Conservation (phyloP, 2,329 filamentous ascomycete genomes). For the Emergomyces pasteurianus region DNA sequence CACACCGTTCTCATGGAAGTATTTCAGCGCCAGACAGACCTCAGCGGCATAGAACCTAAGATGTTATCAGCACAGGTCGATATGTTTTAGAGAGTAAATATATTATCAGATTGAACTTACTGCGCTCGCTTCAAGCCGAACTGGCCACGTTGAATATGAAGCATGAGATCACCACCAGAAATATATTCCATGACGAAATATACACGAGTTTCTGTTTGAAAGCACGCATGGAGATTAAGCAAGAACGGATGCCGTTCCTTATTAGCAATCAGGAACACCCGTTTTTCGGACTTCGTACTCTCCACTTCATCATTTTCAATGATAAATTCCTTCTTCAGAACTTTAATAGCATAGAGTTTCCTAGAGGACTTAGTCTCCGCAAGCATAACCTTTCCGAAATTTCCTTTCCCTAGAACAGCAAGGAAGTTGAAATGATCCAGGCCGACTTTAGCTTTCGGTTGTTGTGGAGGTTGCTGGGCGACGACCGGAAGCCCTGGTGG, state of each 20-base stretch:
- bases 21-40: slow-evolving; percentile 92
- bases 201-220: slow-evolving; percentile 95
- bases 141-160: slow-evolving; percentile 94
- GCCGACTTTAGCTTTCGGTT: slow-evolving; percentile 57
- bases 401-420: slow-evolving; percentile 94
- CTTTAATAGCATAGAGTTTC: slow-evolving; percentile 95
- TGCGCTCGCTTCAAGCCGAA: slow-evolving; percentile 94
- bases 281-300: slow-evolving; percentile 93
- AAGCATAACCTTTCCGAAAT: slow-evolving; percentile 99
- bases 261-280: slow-evolving; percentile 93
- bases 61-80: neutral
- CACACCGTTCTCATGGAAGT: slow-evolving; percentile 98
- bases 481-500: slow-evolving; percentile 6
- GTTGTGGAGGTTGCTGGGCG: slow-evolving; percentile 21
- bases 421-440: slow-evolving; percentile 99
- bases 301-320: slow-evolving; percentile 99
- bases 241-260: slow-evolving; percentile 94
- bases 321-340: slow-evolving; percentile 99
- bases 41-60: slow-evolving; percentile 88
- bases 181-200: slow-evolving; percentile 99
- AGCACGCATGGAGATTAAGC: slow-evolving; percentile 89
- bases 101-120: slow-evolving; percentile 43
- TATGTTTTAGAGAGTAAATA: neutral
- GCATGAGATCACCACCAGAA: slow-evolving; percentile 94
- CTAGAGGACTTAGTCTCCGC: slow-evolving; percentile 90